Evolutionary conservation across 192 early-diverging fungal species (phyloP).

Genomic region (Phlyctochytrium bullatum): DNA sequence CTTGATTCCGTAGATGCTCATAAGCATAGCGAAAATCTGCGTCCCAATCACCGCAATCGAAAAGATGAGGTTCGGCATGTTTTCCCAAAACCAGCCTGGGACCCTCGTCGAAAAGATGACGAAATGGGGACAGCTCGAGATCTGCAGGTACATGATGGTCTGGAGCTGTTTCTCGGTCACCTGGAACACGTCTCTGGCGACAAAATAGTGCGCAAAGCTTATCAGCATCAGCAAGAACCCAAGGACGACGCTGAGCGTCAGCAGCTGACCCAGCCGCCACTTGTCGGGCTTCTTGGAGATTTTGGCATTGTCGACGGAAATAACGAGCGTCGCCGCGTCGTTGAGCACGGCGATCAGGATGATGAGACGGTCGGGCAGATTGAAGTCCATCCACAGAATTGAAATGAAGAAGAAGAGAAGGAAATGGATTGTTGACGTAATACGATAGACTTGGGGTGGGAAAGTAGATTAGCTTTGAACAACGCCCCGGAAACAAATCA

Average conservation of each 20-base stretch:
- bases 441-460: conserved; percentile 94
- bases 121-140: conserved; percentile 89
- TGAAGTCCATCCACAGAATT: conserved; percentile 78
- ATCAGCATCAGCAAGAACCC: conserved; percentile 62
- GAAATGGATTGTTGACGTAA: conserved; percentile 94
- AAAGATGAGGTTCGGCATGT: conserved; percentile 75
- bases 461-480: too few species aligned
- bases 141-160: conserved; percentile 92
- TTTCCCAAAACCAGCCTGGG: conserved; percentile 82
- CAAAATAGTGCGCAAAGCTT: conserved; percentile 77
- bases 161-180: conserved; percentile 55
- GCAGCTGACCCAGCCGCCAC: conserved; percentile 87
- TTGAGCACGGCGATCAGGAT: conserved; percentile 88
- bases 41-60: conserved; percentile 78
- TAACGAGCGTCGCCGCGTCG: conserved; percentile 91
- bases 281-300: conserved; percentile 80
- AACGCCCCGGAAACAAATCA: too few species aligned
- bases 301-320: conserved; percentile 81
- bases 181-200: conserved; percentile 66
- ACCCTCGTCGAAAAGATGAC: conserved; percentile 93
- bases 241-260: conserved; percentile 82
- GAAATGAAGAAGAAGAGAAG: conserved; percentile 87
- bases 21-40: conserved; percentile 87
- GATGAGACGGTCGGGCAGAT: conserved; percentile 82
- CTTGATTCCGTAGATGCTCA: conserved; percentile 67